Evolutionary conservation across 208 protist species (phyloP).

Genomic region (Leishmania martiniquensis): DNA sequence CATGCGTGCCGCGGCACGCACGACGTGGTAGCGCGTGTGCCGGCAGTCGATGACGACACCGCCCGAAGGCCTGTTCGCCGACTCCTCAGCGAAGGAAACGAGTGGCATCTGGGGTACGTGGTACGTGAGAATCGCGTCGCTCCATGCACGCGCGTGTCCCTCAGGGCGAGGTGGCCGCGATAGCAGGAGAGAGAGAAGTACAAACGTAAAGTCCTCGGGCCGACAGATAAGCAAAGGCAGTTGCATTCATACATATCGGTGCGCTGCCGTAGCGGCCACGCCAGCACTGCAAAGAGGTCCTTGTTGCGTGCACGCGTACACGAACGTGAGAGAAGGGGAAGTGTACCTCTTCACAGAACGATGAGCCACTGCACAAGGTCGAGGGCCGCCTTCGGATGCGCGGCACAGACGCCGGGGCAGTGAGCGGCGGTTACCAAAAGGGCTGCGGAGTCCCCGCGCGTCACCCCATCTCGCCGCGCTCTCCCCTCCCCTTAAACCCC

Average conservation of each 20-base stretch:
- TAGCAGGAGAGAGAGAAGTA: neutral
- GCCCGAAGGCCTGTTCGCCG: neutral
- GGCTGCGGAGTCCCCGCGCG: neutral
- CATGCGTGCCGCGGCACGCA: conserved; percentile 58
- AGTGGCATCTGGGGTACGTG: neutral
- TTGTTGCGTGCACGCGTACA: neutral
- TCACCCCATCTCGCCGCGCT: neutral
- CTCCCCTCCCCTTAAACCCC: neutral
- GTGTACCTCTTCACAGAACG: neutral
- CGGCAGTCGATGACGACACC: conserved; percentile 58
- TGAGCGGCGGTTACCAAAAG: neutral
- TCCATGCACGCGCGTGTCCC: neutral
- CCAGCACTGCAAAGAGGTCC: neutral
- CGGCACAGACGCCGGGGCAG: neutral
- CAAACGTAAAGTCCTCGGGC: neutral
- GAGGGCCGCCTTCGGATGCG: neutral
- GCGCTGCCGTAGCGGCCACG: neutral
- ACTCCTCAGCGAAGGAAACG: neutral
- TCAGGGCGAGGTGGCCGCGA: neutral
- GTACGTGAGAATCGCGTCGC: neutral
- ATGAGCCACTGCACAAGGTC: neutral
- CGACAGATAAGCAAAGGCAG: neutral
- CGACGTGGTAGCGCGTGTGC: conserved; percentile 82
- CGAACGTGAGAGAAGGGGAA: neutral
- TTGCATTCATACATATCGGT: neutral